phyloP scores from a whole-genome alignment of 441 rosid genomes.

The Gossypium lobatum region DNA sequence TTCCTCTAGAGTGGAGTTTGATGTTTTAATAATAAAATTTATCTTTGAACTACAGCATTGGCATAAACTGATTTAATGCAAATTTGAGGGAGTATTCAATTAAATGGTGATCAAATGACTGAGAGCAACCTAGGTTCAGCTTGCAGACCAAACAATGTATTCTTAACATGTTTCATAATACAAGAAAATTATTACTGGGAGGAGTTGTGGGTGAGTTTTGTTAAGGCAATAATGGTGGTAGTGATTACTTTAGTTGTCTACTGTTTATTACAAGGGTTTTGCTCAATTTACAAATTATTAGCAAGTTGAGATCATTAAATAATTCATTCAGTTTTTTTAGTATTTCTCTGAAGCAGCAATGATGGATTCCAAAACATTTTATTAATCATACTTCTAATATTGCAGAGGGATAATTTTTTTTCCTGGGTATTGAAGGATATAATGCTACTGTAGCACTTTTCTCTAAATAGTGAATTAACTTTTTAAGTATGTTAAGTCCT shows the following conservation, averaged over 20 bases:
- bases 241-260: not conserved
- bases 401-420: not conserved
- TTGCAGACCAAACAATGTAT: slow-evolving; percentile 5
- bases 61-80: slow-evolving; percentile 5
- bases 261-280: not conserved
- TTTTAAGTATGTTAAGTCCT: not conserved
- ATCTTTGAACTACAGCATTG: not conserved
- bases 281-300: not conserved
- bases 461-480: not conserved
- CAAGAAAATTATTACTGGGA: not conserved
- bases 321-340: not conserved
- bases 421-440: not conserved
- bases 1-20: slow-evolving; percentile 3
- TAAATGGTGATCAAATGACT: not conserved
- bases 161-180: not conserved
- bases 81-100: not conserved
- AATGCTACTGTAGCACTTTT: not conserved
- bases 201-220: not conserved
- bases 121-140: slow-evolving; percentile 6
- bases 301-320: not conserved
- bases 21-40: slow-evolving; percentile 1
- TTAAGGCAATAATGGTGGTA: not conserved
- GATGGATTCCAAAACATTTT: not conserved
- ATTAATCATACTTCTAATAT: not conserved
- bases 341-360: not conserved